Evolutionary conservation across 2,329 filamentous ascomycete genomes (phyloP).

Genomic region (Periconia sp.): DNA sequence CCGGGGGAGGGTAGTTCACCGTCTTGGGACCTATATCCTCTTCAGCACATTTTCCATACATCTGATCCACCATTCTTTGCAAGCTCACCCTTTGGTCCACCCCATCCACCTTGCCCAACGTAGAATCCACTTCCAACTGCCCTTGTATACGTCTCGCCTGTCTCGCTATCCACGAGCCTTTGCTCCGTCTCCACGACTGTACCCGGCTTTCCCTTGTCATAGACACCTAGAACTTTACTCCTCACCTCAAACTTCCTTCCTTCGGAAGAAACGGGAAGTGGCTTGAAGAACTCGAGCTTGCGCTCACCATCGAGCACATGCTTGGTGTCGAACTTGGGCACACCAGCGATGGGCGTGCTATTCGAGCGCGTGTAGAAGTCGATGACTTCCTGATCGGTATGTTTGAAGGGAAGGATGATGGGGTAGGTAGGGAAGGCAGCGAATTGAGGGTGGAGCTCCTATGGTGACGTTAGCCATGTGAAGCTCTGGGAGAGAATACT

Average conservation of each 20-base stretch:
- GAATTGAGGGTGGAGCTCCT: conserved; percentile 90
- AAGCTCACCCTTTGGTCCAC: conserved; percentile 78
- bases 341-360: conserved; percentile 71
- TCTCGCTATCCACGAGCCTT: conserved; percentile 72
- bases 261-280: conserved; percentile 72
- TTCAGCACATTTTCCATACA: conserved; percentile 3
- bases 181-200: conserved; percentile 82
- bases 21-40: conserved; percentile 65
- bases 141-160: conserved; percentile 73
- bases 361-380: conserved; percentile 81
- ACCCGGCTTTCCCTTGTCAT: conserved; percentile 86
- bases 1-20: conserved; percentile 77
- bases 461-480: too few species aligned
- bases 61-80: neutral
- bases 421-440: conserved; percentile 88
- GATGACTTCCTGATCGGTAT: conserved; percentile 74
- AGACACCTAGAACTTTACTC: conserved; percentile 80
- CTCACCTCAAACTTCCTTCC: conserved; percentile 78
- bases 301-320: conserved; percentile 86
- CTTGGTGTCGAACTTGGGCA: conserved; percentile 76
- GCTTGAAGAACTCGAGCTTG: conserved; percentile 76
- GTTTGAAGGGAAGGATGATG: conserved; percentile 83
- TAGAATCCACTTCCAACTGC: conserved; percentile 77
- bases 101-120: conserved; percentile 82
- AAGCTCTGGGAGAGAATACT: too few species aligned